phyloP scores from a whole-genome alignment of 305 asterid genomes.

The Rubia occidens region DNA sequence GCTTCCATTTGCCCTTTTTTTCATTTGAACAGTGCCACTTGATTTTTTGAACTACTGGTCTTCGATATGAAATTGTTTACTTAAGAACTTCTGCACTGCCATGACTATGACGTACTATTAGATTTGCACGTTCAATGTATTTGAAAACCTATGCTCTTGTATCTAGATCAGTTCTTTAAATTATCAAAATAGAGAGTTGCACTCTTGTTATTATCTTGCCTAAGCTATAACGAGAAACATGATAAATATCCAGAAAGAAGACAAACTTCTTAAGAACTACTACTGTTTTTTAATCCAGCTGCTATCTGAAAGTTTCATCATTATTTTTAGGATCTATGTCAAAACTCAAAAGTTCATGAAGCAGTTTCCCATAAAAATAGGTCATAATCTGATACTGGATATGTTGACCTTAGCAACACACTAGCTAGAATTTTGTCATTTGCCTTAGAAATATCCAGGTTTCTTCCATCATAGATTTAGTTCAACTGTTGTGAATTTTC shows the following conservation, averaged over 20 bases:
- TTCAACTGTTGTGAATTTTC: background rate
- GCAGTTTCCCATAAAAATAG: background rate
- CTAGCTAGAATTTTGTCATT: background rate
- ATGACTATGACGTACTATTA: background rate
- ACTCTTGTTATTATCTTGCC: background rate
- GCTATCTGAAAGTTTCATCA: background rate
- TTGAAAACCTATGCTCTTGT: background rate
- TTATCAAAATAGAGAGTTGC: background rate
- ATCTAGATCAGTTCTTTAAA: background rate
- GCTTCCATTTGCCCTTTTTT: slow-evolving; percentile 7
- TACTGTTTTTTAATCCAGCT: background rate
- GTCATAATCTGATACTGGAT: slow-evolving; percentile 1
- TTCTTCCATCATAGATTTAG: background rate
- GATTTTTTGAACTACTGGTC: background rate
- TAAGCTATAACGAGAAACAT: background rate
- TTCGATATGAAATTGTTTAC: background rate
- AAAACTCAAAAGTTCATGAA: background rate
- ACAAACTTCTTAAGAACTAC: background rate
- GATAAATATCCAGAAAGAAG: background rate
- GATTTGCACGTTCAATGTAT: background rate
- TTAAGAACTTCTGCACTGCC: background rate
- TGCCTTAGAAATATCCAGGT: background rate
- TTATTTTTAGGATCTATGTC: background rate
- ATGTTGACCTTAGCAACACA: background rate
- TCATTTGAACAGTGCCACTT: slow-evolving; percentile 6